Conservation (phyloP, 345 rosid genomes). For the Pistacia atlantica region DNA sequence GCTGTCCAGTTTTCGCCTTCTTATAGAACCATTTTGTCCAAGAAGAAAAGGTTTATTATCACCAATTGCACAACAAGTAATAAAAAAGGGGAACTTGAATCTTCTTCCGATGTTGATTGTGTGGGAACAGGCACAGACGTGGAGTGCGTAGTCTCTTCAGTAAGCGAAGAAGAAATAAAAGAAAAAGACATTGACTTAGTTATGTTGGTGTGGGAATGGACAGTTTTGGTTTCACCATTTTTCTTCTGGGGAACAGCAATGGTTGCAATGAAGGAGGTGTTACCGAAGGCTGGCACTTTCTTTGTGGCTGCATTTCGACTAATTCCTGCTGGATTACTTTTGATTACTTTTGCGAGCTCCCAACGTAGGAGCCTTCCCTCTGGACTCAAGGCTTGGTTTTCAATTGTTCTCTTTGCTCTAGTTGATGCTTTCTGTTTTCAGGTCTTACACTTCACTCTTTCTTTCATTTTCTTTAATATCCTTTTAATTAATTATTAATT, state of each 20-base stretch:
- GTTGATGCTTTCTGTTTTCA: constrained; percentile 89
- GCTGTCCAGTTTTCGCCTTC: not conserved
- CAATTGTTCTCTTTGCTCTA: constrained; percentile 79
- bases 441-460: constrained; percentile 33
- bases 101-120: constrained; percentile 37
- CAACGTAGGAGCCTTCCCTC: constrained; percentile 63
- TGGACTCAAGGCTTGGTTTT: constrained; percentile 80
- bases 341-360: constrained; percentile 70
- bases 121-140: constrained; percentile 59
- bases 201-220: constrained; percentile 45
- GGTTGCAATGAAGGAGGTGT: constrained; percentile 98
- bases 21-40: not conserved
- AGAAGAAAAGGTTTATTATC: not conserved
- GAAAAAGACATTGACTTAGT: constrained; percentile 17
- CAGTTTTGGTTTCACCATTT: constrained; percentile 82
- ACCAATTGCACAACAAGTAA: constrained; percentile 23
- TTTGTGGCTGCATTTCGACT: constrained; percentile 88
- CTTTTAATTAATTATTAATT: not conserved
- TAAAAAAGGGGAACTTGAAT: constrained; percentile 15
- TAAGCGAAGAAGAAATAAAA: not conserved
- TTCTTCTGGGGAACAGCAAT: constrained; percentile 98
- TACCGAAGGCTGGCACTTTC: constrained; percentile 82
- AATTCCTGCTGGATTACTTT: constrained; percentile 78
- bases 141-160: constrained; percentile 41
- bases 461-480: not conserved